These are phyloP conservation scores for Metschnikowia cerradonensis DNA, from an alignment of 805 yeast species.

Conservation along the genomic window DNA sequence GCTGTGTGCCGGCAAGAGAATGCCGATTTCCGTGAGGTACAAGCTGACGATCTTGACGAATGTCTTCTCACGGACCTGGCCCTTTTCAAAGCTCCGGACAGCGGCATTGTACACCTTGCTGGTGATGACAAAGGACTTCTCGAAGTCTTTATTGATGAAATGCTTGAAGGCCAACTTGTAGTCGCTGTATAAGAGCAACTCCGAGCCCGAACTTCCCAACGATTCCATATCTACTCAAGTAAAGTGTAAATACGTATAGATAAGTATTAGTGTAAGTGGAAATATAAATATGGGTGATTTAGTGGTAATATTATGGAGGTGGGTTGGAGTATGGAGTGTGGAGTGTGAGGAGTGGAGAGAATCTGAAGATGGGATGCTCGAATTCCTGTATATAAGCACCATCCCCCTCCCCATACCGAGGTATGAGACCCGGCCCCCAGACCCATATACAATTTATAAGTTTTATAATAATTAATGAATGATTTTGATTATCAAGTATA, in stretches of 20 bases:
- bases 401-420: background rate
- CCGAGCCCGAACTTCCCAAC: conserved; percentile 8
- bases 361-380: background rate
- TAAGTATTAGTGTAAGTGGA: background rate
- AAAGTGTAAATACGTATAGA: too few relatives aligned
- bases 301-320: too few relatives aligned
- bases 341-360: too few relatives aligned
- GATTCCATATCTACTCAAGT: background rate
- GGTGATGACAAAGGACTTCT: conserved; percentile 28
- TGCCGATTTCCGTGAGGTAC: conserved; percentile 35
- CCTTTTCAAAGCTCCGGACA: conserved; percentile 21
- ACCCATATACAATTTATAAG: too few relatives aligned
- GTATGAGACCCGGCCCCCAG: background rate
- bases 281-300: background rate
- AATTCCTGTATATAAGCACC: background rate
- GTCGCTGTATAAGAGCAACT: conserved; percentile 12
- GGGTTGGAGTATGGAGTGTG: too few relatives aligned
- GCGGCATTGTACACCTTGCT: conserved; percentile 21
- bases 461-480: too few relatives aligned
- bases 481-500: too few relatives aligned
- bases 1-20: conserved; percentile 12
- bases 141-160: conserved; percentile 37
- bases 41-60: conserved; percentile 33
- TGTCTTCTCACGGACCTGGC: conserved; percentile 24
- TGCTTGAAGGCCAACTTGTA: conserved; percentile 36